Evolutionary conservation across 352 stramenopile genomes (phyloP).

Genomic region (Globisporangium emineosum): DNA sequence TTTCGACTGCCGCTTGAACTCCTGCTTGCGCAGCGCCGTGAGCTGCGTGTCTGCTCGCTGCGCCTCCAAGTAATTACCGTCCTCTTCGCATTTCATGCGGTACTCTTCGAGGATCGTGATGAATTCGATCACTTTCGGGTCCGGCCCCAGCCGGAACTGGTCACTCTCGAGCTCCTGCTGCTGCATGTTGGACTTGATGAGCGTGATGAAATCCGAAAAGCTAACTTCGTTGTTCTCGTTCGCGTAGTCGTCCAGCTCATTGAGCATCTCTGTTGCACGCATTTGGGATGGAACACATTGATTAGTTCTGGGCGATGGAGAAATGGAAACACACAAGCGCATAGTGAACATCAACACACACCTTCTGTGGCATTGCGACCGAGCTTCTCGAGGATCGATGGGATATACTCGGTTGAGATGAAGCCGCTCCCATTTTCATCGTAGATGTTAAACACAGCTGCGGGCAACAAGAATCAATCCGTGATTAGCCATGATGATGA

Average conservation of each 20-base stretch:
- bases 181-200: constrained; percentile 46
- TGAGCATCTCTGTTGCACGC: constrained; percentile 45
- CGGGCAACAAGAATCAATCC: background rate
- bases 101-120: constrained; percentile 93
- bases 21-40: constrained; percentile 84
- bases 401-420: constrained; percentile 67
- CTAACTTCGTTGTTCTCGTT: constrained; percentile 48
- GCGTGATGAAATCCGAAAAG: constrained; percentile 65
- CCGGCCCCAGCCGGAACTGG: constrained; percentile 54
- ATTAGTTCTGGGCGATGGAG: background rate
- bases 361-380: constrained; percentile 68
- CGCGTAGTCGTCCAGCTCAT: constrained; percentile 60
- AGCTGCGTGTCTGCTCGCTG: constrained; percentile 88
- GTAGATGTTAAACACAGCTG: constrained; percentile 80
- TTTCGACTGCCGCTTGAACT: constrained; percentile 91
- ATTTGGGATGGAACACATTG: background rate
- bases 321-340: background rate
- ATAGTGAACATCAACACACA: constrained; percentile 14
- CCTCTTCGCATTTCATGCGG: constrained; percentile 91
- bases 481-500: too few relatives aligned
- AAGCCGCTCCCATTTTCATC: constrained; percentile 55
- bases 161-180: constrained; percentile 43
- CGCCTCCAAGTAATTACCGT: constrained; percentile 93
- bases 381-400: constrained; percentile 73
- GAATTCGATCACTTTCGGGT: constrained; percentile 93